Base-by-base conservation (phyloP, 768 basidiomycete genomes). In the Podaxis rugospora region DNA sequence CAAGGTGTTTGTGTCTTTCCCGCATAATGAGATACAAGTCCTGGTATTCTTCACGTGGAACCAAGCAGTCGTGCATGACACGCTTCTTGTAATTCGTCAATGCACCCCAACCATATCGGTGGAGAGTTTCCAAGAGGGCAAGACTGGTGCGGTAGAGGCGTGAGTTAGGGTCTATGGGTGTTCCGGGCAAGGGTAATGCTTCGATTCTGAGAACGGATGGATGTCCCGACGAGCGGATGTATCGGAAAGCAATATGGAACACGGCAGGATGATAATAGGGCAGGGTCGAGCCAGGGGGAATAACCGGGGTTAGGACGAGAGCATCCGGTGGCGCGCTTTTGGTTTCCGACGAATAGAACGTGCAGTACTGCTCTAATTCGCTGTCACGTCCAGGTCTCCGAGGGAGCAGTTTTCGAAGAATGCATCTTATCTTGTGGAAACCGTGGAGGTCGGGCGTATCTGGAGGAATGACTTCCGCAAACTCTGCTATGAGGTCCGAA, bases 221-320 rank as follows among this genome's bases (percentile, higher is more conserved):
- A 6, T 67, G 61, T 14, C 46, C 49, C 18, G 52, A 3, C 7
- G 70, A 68, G 5, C 71, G 50, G 57, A 90, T 62, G 70, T 87
- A 93, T n/a, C 86, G 84, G 69, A 95, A 93, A 0, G 92, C 93
- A 36, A 98, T 77, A 62, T 90, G 88, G 2, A 72, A 74, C 7
- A 96, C 92, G 1, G 87, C 67, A 0, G 96, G 96, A 67, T 98
- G 95, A 67, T 96, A 98, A 68, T 92, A 98, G 0, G 96, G 96
- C 2, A 97, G 73, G n/a, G 5, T 47, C 0, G 75, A 57, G 2
- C 70, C 82, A 0, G 70, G 58, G 4, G 70, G 65, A 51, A 82
- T 51, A 55, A 90, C 76, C 0, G 90, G 89, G 0, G 83, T 89
- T 14, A 92, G 69, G 44, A 89, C 74, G 21, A 92, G 75, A 14